Conservation (phyloP, 202 grass and related monocot species). For the Eragrostis tef region DNA sequence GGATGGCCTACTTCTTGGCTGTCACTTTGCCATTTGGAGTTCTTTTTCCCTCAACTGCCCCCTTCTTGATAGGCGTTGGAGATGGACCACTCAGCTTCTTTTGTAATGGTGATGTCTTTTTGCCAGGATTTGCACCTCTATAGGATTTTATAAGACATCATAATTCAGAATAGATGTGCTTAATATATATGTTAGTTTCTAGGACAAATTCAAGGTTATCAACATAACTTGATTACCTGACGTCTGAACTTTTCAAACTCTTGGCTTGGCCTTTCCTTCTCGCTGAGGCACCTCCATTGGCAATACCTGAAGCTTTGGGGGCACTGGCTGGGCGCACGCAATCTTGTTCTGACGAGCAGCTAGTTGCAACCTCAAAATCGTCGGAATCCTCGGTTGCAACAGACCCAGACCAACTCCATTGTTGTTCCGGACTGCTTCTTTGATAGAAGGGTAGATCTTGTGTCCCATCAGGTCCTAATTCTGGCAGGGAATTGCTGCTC, state of each 20-base stretch:
- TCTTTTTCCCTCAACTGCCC: slow-evolving; percentile 46
- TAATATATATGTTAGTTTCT: background rate
- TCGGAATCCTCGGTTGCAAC: slow-evolving; percentile 78
- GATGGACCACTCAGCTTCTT: slow-evolving; percentile 51
- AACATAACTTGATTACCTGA: slow-evolving; percentile 66
- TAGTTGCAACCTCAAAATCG: slow-evolving; percentile 72
- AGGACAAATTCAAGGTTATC: slow-evolving; percentile 10
- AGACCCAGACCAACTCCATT: slow-evolving; percentile 59
- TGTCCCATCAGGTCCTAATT: slow-evolving; percentile 54
- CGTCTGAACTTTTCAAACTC: slow-evolving; percentile 52
- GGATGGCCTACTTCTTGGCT: slow-evolving; percentile 46
- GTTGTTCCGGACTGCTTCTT: slow-evolving; percentile 62
- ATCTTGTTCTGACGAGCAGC: slow-evolving; percentile 82
- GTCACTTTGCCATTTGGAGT: slow-evolving; percentile 49
- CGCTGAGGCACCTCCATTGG: slow-evolving; percentile 46
- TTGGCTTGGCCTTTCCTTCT: slow-evolving; percentile 62
- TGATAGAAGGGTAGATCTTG: slow-evolving; percentile 62
- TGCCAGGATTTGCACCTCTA: slow-evolving; percentile 51
- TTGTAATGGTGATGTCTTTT: slow-evolving; percentile 51
- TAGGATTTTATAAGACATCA: slow-evolving; percentile 15
- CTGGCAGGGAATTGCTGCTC: slow-evolving; percentile 55
- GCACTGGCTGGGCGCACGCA: slow-evolving; percentile 56
- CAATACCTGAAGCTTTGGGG: slow-evolving; percentile 50
- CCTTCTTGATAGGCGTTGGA: slow-evolving; percentile 43
- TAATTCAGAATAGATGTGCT: slow-evolving; percentile 18